Conservation (phyloP, 1,284 basidiomycete species). For the Ustilago shanxiensis region DNA sequence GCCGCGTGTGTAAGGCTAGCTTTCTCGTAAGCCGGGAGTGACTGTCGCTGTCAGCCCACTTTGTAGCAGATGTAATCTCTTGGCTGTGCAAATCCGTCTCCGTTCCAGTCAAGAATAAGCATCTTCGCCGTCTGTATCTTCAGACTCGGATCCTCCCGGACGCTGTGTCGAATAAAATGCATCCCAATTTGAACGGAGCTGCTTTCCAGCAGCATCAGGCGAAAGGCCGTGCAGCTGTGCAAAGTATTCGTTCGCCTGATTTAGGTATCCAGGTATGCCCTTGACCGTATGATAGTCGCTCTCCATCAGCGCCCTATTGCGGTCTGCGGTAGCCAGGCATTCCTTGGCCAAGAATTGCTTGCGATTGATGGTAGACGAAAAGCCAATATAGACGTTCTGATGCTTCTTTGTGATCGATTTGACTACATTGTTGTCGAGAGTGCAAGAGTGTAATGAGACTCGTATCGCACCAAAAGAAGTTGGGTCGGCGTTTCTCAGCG, state of each 20-base stretch:
- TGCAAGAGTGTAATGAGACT: conserved; percentile 64
- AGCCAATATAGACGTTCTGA: conserved; percentile 62
- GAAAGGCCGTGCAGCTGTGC: conserved; percentile 21
- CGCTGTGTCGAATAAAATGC: conserved; percentile 20
- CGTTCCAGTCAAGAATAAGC: neutral
- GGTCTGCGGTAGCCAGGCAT: conserved; percentile 48
- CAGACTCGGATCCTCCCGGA: conserved; percentile 3
- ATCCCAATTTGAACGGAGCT: conserved; percentile 37
- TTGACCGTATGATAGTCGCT: conserved; percentile 59
- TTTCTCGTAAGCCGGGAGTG: no score
- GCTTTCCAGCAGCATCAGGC: conserved; percentile 21
- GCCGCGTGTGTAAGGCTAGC: no score
- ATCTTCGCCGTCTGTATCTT: conserved; percentile 7
- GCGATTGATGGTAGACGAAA: conserved; percentile 64
- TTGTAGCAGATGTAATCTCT: no score
- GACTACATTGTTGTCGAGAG: conserved; percentile 59
- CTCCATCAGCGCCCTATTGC: conserved; percentile 54
- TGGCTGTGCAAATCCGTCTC: neutral
- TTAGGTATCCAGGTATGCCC: conserved; percentile 36
- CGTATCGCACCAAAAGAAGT: conserved; percentile 44
- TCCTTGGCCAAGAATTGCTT: conserved; percentile 47
- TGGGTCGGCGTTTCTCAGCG: conserved; percentile 32
- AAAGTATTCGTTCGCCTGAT: conserved; percentile 36
- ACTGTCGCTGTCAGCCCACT: no score
- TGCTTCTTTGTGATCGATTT: conserved; percentile 51